Evolutionary conservation across 345 rosid species (phyloP).

Genomic region (Eutrema japonicum): DNA sequence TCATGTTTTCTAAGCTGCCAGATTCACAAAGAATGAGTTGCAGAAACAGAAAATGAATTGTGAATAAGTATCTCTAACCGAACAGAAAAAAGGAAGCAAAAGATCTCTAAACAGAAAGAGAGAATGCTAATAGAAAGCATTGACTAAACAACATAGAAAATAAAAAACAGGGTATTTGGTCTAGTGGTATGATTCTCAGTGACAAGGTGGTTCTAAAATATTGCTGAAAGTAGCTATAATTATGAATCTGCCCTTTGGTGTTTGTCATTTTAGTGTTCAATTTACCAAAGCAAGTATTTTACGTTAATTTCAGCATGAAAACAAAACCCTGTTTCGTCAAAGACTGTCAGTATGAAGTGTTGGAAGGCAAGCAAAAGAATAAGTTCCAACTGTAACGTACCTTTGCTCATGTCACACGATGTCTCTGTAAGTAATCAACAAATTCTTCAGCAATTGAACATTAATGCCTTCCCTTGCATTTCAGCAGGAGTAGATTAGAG

Average conservation of each 20-base stretch:
- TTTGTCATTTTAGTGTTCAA: constrained; percentile 11
- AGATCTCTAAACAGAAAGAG: background rate
- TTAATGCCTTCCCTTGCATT: constrained; percentile 12
- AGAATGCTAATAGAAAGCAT: background rate
- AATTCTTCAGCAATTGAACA: constrained; percentile 1
- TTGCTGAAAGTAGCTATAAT: background rate
- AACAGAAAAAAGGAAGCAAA: background rate
- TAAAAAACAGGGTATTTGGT: no score
- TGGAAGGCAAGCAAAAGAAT: background rate
- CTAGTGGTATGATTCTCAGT: no score
- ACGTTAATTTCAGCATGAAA: constrained; percentile 4
- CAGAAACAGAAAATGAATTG: background rate
- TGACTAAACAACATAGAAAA: no score
- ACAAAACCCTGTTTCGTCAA: background rate
- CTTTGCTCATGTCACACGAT: background rate
- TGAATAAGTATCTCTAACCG: background rate
- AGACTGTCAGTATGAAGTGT: background rate
- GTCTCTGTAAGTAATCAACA: background rate
- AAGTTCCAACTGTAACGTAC: background rate
- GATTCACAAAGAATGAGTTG: background rate
- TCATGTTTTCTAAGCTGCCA: constrained; percentile 5
- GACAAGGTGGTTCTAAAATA: no score
- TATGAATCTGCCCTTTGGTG: background rate
- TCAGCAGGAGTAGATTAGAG: background rate
- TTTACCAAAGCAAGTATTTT: background rate